Base-by-base conservation (phyloP, 768 basidiomycete genomes). In the Favolaschia claudopus region DNA sequence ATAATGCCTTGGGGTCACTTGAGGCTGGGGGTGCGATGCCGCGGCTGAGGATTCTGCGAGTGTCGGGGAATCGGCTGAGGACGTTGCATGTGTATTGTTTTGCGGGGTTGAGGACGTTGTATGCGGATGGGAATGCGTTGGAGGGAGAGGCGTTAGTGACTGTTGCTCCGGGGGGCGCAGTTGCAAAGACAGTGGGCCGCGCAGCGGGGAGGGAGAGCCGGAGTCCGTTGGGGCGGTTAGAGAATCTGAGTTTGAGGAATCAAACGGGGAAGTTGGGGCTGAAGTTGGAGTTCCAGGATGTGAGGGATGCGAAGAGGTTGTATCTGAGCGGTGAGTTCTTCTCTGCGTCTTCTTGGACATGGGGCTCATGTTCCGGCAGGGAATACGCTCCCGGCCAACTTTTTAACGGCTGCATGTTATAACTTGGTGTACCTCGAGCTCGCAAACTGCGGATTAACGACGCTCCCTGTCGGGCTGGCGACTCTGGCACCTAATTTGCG, bases 361-460 rank as follows among this genome's bases (percentile, higher is more conserved):
- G 45, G 57, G 56, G 60, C 45, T 64, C 57, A 55, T 46, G 27
- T 31, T 27, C 31, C 43, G 22, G 67, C 78, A 93, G 92, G 92
- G 39, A 93, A 93, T 74, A 83, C 88, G 59, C 80, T 92, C 58
- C 77, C 80, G 66, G 69, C 70, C 8, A 79, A 80, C 62, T 90
- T 91, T 70, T 71, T 92, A 56, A 77, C 82, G 49, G 87, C 91
- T 67, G 83, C 90, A 46, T 93, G 93, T 76, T 95, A 93, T 78
- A 91, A 94, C 69, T 80, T 99, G 70, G 79, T 91, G 34, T 98
- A 99, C 79, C 80, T 99, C 71, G 97, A 99, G 77, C 79, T 92
- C 42, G 95, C 95, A 17, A 91, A 76, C 36, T 98, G 97, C 72
- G 85, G 91, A 60, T 78, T 99, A 62, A 88, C 86, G 32, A 67